Evolutionary conservation across 1,284 basidiomycete genomes (phyloP).

Genomic region (Fistulina hepatica): DNA sequence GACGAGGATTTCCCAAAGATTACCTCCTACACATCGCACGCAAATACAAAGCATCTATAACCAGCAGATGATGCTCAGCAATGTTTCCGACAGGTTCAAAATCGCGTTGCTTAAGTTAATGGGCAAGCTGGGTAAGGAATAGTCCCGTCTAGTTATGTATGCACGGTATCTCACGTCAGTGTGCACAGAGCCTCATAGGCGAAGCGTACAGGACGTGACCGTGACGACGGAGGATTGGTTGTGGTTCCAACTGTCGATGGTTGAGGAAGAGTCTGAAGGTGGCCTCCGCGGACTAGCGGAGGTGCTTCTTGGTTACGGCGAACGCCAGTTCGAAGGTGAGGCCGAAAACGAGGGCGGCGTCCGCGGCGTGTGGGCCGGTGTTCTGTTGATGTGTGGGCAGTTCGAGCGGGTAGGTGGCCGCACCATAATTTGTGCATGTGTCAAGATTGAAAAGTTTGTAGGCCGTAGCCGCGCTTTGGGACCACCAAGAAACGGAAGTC

Average conservation of each 20-base stretch:
- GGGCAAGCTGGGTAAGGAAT: constrained; percentile 83
- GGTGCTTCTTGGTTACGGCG: constrained; percentile 80
- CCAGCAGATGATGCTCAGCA: constrained; percentile 81
- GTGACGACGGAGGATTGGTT: constrained; percentile 96
- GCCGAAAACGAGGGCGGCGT: constrained; percentile 46
- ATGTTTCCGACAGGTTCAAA: constrained; percentile 88
- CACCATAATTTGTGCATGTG: constrained; percentile 5
- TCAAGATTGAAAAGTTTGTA: constrained; percentile 20
- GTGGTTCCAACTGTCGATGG: constrained; percentile 93
- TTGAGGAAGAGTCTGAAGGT: constrained; percentile 69
- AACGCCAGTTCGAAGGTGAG: constrained; percentile 79
- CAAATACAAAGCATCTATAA: constrained; percentile 86
- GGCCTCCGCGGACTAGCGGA: constrained; percentile 75
- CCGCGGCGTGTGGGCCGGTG: constrained; percentile 78
- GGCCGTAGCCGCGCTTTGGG: constrained; percentile 87
- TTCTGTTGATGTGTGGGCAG: constrained; percentile 86
- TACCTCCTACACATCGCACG: constrained; percentile 75
- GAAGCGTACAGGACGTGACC: constrained; percentile 79
- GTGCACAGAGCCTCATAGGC: constrained; percentile 76
- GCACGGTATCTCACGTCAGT: too few species aligned
- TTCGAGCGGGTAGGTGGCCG: constrained; percentile 70
- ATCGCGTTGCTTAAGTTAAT: constrained; percentile 92
- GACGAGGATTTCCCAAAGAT: constrained; percentile 27
- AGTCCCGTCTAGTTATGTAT: too few species aligned
- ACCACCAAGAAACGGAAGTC: constrained; percentile 78